A percentile compares a stretch with the other conserved stretches of the same genome.
phyloP scores from a whole-genome alignment of 371 early-diverging fungal species.

The Entomophthora muscae region DNA sequence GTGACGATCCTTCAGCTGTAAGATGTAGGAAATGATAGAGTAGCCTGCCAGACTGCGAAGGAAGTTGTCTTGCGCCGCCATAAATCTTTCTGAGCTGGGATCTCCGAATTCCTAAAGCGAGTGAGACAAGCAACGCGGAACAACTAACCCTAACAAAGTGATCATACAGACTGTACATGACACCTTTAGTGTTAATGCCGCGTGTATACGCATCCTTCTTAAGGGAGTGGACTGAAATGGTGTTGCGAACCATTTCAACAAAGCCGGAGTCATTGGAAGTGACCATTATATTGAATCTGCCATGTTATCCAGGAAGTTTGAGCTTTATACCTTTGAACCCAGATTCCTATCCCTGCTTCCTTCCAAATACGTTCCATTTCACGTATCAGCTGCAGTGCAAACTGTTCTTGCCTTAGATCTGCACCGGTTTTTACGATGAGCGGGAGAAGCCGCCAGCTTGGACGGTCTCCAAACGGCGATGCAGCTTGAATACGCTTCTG shows the following conservation, averaged over 20 bases:
- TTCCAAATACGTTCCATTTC: slow-evolving; percentile 92
- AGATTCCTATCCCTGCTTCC: slow-evolving; percentile 62
- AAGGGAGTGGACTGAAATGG: slow-evolving; percentile 91
- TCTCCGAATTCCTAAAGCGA: slow-evolving; percentile 47
- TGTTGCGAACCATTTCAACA: slow-evolving; percentile 87
- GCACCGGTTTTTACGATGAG: slow-evolving; percentile 97
- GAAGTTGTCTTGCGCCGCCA: slow-evolving; percentile 76
- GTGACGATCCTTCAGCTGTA: slow-evolving; percentile 95
- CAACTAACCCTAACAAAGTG: slow-evolving; percentile 57
- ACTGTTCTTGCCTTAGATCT: slow-evolving; percentile 93
- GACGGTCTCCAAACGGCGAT: slow-evolving; percentile 67
- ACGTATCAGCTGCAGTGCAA: slow-evolving; percentile 87
- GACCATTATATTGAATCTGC: slow-evolving; percentile 65
- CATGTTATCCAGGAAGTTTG: not conserved
- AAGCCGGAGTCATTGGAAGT: slow-evolving; percentile 84
- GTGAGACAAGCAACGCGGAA: not conserved
- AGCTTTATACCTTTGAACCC: slow-evolving; percentile 26
- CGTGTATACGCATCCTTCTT: slow-evolving; percentile 86
- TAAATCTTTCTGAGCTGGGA: slow-evolving; percentile 38
- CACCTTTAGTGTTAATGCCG: slow-evolving; percentile 35
- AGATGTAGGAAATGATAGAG: slow-evolving; percentile 83
- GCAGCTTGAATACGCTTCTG: slow-evolving; percentile 55
- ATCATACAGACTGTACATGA: slow-evolving; percentile 68
- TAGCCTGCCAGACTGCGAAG: slow-evolving; percentile 91
- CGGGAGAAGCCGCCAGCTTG: slow-evolving; percentile 75